Conservation (phyloP, 2,329 filamentous ascomycete species). For the Trichophyton benhamiae region DNA sequence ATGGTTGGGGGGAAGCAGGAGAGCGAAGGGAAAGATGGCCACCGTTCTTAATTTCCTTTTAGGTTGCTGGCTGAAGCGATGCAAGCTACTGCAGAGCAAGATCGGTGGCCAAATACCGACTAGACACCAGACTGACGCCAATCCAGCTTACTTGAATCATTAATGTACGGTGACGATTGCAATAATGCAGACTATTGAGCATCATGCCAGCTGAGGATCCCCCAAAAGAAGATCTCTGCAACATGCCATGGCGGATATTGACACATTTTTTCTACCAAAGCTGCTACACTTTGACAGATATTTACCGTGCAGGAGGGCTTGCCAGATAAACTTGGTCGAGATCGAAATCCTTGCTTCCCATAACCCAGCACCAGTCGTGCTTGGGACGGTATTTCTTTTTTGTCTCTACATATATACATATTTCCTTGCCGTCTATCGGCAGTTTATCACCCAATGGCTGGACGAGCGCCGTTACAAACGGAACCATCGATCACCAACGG, state of each 20-base stretch:
- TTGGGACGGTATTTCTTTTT: neutral
- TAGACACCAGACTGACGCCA: neutral
- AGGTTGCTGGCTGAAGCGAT: neutral
- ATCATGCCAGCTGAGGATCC: neutral
- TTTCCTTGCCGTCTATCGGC: neutral
- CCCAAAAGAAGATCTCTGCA: neutral
- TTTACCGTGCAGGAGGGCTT: neutral
- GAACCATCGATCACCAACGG: neutral
- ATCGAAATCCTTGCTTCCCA: conserved; percentile 3
- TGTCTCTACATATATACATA: neutral
- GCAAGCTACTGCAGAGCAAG: neutral
- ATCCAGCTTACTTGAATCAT: neutral
- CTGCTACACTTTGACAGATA: conserved; percentile 1
- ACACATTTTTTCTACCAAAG: neutral
- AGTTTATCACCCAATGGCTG: neutral
- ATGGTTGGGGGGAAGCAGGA: too few relatives aligned
- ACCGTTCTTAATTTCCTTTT: neutral
- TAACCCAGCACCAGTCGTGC: neutral
- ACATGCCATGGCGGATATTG: neutral
- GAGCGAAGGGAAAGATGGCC: too few relatives aligned
- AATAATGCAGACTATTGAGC: neutral
- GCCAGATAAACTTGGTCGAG: conserved; percentile 2
- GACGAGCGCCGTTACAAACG: neutral
- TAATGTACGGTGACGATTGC: neutral
- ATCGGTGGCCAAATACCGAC: neutral